Percentiles rank a stretch among this genome's conserved stretches.
phyloP scores from a whole-genome alignment of 2,329 filamentous ascomycete genomes.

The Cadophora gregata region DNA sequence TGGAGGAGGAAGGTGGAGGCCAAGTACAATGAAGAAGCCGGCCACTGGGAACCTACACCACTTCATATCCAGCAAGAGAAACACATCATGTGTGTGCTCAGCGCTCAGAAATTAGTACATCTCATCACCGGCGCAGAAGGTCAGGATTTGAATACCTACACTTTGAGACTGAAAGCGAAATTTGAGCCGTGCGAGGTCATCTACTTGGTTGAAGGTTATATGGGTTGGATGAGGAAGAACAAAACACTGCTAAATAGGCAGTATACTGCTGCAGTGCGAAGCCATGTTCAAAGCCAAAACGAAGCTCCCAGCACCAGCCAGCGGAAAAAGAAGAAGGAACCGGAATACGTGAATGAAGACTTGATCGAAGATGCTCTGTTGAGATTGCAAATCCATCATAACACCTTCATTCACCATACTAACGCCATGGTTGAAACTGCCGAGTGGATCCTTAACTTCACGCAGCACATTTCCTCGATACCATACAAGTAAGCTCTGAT shows the following conservation, averaged over 20 bases:
- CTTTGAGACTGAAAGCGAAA: constrained; percentile 58
- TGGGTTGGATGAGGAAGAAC: constrained; percentile 71
- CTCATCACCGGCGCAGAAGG: constrained; percentile 56
- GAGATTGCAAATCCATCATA: constrained; percentile 70
- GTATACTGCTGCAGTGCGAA: constrained; percentile 69
- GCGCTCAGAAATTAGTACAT: constrained; percentile 69
- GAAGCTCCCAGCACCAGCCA: constrained; percentile 28
- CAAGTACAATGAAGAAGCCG: constrained; percentile 53
- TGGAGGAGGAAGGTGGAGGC: constrained; percentile 60
- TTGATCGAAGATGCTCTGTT: constrained; percentile 73
- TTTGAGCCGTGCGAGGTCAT: constrained; percentile 63
- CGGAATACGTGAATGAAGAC: constrained; percentile 68
- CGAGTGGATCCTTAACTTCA: constrained; percentile 75
- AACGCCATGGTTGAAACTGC: constrained; percentile 65
- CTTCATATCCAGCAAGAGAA: constrained; percentile 52
- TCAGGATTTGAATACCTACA: constrained; percentile 62
- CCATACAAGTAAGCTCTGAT: constrained; percentile 64
- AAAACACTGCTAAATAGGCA: constrained; percentile 69
- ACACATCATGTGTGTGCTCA: constrained; percentile 61
- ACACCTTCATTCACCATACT: constrained; percentile 74
- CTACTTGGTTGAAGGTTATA: constrained; percentile 75
- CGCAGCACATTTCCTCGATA: constrained; percentile 78
- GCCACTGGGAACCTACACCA: constrained; percentile 56
- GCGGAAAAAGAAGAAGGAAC: constrained; percentile 49
- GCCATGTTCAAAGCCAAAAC: constrained; percentile 49